Evolutionary conservation across 176 grass and related monocot species (phyloP).

Genomic region (Musa beccarii): DNA sequence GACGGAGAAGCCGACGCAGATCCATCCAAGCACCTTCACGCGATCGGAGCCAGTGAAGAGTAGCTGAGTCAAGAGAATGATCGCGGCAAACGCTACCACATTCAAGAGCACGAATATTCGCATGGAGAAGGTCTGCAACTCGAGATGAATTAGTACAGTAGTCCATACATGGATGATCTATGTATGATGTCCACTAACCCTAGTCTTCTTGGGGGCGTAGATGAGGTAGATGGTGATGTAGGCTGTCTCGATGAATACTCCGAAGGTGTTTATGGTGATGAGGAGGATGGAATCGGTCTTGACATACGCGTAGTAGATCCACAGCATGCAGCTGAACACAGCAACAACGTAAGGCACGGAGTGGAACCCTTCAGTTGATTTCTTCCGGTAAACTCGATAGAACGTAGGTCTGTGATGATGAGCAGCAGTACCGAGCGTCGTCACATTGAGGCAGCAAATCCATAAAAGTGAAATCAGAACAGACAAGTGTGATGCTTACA

Average conservation of each 20-base stretch:
- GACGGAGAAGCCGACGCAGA: constrained; percentile 82
- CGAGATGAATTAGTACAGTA: neutral
- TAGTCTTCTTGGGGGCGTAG: constrained; percentile 37
- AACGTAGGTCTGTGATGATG: constrained; percentile 43
- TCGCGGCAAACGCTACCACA: constrained; percentile 43
- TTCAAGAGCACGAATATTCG: constrained; percentile 51
- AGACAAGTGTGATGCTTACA: constrained; percentile 24
- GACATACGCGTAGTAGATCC: constrained; percentile 71
- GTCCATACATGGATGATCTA: neutral
- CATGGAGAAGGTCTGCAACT: constrained; percentile 33
- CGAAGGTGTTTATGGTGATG: constrained; percentile 70
- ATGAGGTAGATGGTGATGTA: constrained; percentile 68
- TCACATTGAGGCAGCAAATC: neutral
- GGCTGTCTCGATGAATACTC: constrained; percentile 51
- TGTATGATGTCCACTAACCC: constrained; percentile 11
- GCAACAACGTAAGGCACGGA: constrained; percentile 78
- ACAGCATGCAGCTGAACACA: constrained; percentile 77
- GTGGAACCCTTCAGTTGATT: constrained; percentile 76
- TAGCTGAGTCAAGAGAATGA: constrained; percentile 42
- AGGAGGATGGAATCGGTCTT: constrained; percentile 64
- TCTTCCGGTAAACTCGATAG: constrained; percentile 46
- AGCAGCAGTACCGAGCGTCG: neutral
- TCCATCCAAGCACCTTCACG: constrained; percentile 52
- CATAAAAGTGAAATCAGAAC: neutral
- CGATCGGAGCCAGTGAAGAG: constrained; percentile 30